These are phyloP conservation scores for Pseudoneurospora amorphoporcata DNA, from an alignment of 495 filamentous ascomycete species.

Conservation along the genomic window DNA sequence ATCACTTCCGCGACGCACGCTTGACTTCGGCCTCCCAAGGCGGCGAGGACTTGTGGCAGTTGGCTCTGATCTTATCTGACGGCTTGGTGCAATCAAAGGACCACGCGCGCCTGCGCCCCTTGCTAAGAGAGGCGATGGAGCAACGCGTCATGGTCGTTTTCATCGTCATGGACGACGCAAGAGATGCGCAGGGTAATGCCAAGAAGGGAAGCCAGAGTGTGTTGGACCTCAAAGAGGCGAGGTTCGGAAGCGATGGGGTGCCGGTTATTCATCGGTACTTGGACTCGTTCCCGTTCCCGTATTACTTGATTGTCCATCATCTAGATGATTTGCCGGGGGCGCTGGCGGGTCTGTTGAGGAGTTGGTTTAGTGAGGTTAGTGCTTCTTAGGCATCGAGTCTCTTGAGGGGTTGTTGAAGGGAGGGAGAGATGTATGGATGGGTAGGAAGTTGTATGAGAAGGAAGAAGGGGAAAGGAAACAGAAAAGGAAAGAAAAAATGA, in stretches of 20 bases:
- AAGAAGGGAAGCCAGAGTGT: constrained; percentile 44
- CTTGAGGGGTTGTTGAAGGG: too few species aligned
- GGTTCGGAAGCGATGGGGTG: constrained; percentile 58
- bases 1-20: constrained; percentile 69
- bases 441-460: neutral
- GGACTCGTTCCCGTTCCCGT: constrained; percentile 90
- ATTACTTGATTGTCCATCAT: constrained; percentile 89
- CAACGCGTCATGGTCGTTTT: constrained; percentile 98
- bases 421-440: too few species aligned
- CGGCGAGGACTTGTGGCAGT: constrained; percentile 88
- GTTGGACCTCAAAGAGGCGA: constrained; percentile 68
- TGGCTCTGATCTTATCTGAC: constrained; percentile 85
- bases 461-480: neutral
- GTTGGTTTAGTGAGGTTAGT: constrained; percentile 90
- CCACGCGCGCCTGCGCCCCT: constrained; percentile 68
- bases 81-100: constrained; percentile 71
- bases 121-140: constrained; percentile 79
- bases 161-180: constrained; percentile 79
- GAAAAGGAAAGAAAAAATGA: constrained; percentile 2
- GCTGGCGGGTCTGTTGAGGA: constrained; percentile 76
- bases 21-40: constrained; percentile 41
- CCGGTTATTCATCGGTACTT: constrained; percentile 74
- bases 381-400: constrained; percentile 10
- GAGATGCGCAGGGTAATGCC: constrained; percentile 4
- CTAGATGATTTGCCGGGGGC: constrained; percentile 83